A percentile compares a stretch with the other conserved stretches of the same genome.
Conservation (phyloP, 371 early-diverging fungal species). For the Mortierella sp. region DNA sequence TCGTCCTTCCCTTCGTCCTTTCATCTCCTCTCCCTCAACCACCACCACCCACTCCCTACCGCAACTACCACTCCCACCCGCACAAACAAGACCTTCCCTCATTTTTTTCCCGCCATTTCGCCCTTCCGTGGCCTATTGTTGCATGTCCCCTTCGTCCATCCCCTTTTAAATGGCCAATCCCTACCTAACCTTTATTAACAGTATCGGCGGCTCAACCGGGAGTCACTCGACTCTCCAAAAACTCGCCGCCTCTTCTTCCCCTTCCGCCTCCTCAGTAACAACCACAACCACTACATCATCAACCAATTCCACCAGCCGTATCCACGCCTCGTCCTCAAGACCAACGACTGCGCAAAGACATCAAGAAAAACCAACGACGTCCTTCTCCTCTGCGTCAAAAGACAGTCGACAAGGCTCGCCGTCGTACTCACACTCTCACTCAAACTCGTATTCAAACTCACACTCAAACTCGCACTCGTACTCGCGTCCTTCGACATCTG, state of each 20-base stretch:
- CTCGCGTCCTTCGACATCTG: constrained; percentile 5
- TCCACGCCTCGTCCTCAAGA: constrained; percentile 18
- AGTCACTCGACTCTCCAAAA: constrained; percentile 56
- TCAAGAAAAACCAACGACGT: constrained; percentile 3
- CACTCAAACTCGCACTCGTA: neutral
- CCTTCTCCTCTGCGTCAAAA: constrained; percentile 3
- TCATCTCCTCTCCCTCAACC: neutral
- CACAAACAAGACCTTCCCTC: neutral
- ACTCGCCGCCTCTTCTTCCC: constrained; percentile 34
- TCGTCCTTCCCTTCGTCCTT: neutral
- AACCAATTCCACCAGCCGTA: constrained; percentile 8
- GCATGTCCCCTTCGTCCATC: constrained; percentile 9
- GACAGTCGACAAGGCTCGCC: constrained; percentile 3
- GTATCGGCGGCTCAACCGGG: constrained; percentile 53
- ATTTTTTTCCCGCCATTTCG: neutral
- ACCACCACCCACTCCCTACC: neutral
- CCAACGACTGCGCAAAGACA: constrained; percentile 10
- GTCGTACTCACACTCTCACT: neutral
- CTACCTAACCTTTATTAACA: constrained; percentile 49
- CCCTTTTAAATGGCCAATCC: constrained; percentile 56
- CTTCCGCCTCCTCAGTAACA: constrained; percentile 8
- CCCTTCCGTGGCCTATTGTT: neutral
- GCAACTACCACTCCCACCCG: neutral
- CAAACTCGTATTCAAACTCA: neutral
- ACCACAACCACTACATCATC: neutral